phyloP scores from a whole-genome alignment of 2,329 filamentous ascomycete species.

The Aspergillus bombycis region DNA sequence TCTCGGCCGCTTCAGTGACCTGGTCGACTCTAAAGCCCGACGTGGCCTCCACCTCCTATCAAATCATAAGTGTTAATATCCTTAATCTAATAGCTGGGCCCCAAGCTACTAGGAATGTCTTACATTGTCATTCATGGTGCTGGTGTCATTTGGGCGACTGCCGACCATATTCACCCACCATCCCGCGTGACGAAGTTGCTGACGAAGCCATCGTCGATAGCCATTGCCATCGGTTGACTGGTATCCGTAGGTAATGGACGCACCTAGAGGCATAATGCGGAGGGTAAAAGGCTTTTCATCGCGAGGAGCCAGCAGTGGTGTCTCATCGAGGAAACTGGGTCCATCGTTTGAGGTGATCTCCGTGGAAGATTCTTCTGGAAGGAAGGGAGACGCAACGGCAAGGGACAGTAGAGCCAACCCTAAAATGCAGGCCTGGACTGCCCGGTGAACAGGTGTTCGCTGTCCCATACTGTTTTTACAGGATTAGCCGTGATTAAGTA shows the following conservation, averaged over 20 bases:
- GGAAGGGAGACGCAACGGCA: neutral
- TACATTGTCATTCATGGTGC: slow-evolving; percentile 23
- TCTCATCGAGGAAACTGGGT: neutral
- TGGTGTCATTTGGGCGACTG: neutral
- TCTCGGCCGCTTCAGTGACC: slow-evolving; percentile 15
- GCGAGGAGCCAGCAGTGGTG: neutral
- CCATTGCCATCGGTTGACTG: slow-evolving; percentile 14
- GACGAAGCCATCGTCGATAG: slow-evolving; percentile 12
- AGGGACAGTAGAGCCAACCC: neutral
- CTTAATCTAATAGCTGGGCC: neutral
- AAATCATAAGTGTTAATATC: neutral
- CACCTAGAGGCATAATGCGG: slow-evolving; percentile 16
- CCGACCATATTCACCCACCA: slow-evolving; percentile 21
- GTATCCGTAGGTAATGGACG: slow-evolving; percentile 16
- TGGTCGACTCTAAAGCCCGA: slow-evolving; percentile 25
- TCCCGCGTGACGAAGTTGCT: slow-evolving; percentile 9
- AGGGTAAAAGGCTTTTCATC: slow-evolving; percentile 2
- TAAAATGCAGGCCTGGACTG: neutral
- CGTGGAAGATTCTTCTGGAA: neutral
- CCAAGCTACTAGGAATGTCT: neutral
- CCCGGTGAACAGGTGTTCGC: neutral
- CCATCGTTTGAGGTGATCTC: neutral
- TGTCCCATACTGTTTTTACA: neutral
- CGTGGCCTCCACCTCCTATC: neutral
- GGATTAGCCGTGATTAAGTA: neutral